Conservation (phyloP, 1,284 basidiomycete species). For the Microstroma glucosiphilum region DNA sequence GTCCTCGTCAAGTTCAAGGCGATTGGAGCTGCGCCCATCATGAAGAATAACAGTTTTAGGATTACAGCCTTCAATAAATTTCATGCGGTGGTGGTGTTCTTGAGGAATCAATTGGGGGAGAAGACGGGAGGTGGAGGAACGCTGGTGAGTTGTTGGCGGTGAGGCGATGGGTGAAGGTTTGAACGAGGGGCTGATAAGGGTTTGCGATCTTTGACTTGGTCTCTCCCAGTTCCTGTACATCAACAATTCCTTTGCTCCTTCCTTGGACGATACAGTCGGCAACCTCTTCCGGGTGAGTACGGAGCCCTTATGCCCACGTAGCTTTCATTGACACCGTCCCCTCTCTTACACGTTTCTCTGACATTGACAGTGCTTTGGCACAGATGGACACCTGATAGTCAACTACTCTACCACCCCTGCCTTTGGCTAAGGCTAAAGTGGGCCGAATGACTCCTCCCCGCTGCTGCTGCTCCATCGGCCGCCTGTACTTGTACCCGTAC, state of each 20-base stretch:
- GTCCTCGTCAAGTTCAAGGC: constrained; percentile 97
- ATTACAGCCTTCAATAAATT: constrained; percentile 91
- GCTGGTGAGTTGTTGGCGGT: not conserved
- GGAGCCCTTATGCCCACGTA: not conserved
- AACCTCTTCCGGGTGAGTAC: constrained; percentile 61
- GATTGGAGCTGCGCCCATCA: constrained; percentile 95
- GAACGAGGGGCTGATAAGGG: too few species aligned
- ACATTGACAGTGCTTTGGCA: constrained; percentile 36
- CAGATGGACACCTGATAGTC: constrained; percentile 45
- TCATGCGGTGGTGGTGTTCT: constrained; percentile 88
- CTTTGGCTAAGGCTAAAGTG: constrained; percentile 40
- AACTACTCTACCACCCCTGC: constrained; percentile 47
- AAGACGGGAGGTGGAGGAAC: constrained; percentile 48
- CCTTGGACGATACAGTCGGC: constrained; percentile 83
- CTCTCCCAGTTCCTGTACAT: constrained; percentile 82
- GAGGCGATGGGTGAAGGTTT: not conserved
- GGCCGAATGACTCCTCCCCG: too few species aligned
- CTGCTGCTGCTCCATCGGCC: too few species aligned
- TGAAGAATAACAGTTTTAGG: constrained; percentile 94
- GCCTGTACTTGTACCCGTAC: too few species aligned
- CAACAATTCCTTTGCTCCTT: constrained; percentile 91
- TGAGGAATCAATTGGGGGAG: constrained; percentile 74
- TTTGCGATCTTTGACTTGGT: not conserved
- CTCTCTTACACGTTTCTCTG: not conserved
- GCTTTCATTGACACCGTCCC: not conserved